Conservation (phyloP, 108 stramenopile genomes). For the Nitzschia putrida region DNA sequence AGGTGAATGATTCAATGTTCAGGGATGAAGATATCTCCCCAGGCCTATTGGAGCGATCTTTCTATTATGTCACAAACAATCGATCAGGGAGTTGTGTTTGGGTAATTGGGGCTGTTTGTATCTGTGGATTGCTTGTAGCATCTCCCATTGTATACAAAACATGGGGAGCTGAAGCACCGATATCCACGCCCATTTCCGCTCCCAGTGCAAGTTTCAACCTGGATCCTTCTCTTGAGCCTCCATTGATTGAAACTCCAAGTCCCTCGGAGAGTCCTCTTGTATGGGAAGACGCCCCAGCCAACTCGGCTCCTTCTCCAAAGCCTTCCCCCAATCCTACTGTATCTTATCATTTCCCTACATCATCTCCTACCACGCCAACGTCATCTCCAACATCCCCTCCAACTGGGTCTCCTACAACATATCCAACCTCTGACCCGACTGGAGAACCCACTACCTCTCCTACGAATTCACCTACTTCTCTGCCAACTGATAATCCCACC, state of each 20-base stretch:
- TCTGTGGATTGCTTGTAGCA: background rate
- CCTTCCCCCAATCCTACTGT: no score
- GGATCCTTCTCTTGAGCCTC: background rate
- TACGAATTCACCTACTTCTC: background rate
- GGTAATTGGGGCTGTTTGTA: background rate
- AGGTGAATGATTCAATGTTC: slow-evolving; percentile 1
- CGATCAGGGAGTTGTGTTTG: background rate
- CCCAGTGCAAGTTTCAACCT: background rate
- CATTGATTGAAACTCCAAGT: background rate
- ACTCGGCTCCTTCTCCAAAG: background rate
- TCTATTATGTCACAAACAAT: no score
- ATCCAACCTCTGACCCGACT: slow-evolving; percentile 3
- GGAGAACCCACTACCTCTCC: background rate
- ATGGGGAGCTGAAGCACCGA: background rate
- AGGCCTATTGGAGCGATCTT: no score
- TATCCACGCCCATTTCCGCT: background rate
- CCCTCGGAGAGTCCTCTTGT: background rate
- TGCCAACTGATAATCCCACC: background rate
- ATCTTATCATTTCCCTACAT: background rate
- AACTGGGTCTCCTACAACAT: slow-evolving; percentile 3
- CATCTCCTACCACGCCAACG: background rate
- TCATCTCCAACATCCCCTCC: background rate
- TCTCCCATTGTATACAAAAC: slow-evolving; percentile 2
- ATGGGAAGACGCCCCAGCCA: background rate
- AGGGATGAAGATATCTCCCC: background rate